Percentiles rank a stretch among this genome's conserved stretches.
phyloP scores from a whole-genome alignment of 2,329 filamentous ascomycete species.

The Apiospora saccharicola region DNA sequence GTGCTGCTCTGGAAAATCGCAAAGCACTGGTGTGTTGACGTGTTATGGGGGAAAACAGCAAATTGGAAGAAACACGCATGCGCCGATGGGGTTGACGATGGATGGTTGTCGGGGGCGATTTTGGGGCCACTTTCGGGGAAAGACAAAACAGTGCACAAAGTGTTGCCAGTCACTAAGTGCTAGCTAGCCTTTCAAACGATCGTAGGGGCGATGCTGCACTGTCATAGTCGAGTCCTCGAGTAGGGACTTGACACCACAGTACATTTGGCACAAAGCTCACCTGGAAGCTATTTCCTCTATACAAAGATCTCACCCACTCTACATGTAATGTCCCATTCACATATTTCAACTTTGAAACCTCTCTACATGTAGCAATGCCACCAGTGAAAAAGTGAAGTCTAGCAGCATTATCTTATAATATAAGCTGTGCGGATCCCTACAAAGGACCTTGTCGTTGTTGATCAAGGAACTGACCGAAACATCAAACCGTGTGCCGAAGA shows the following conservation, averaged over 20 bases:
- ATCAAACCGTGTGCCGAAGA: background rate
- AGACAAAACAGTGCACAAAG: background rate
- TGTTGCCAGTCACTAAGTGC: background rate
- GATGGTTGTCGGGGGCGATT: background rate
- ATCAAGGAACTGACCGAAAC: background rate
- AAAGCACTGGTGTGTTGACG: background rate
- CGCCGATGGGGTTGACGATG: background rate
- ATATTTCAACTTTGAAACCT: background rate
- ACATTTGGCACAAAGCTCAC: background rate
- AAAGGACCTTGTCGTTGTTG: background rate
- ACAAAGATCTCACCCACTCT: background rate
- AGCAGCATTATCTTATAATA: background rate
- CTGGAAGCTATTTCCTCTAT: background rate
- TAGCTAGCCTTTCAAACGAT: background rate
- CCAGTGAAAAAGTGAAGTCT: background rate
- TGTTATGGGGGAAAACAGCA: background rate
- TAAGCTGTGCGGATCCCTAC: background rate
- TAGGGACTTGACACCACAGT: background rate
- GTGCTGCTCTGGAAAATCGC: background rate
- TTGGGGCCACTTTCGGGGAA: background rate
- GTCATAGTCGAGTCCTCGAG: background rate
- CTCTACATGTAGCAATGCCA: background rate
- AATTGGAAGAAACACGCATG: background rate
- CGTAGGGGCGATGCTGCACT: background rate
- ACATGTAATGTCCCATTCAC: background rate